Evolutionary conservation across 805 yeast genomes (phyloP), one percentile per base, ranked within the genome.

Genomic region (Clavispora phyllophila): DNA sequence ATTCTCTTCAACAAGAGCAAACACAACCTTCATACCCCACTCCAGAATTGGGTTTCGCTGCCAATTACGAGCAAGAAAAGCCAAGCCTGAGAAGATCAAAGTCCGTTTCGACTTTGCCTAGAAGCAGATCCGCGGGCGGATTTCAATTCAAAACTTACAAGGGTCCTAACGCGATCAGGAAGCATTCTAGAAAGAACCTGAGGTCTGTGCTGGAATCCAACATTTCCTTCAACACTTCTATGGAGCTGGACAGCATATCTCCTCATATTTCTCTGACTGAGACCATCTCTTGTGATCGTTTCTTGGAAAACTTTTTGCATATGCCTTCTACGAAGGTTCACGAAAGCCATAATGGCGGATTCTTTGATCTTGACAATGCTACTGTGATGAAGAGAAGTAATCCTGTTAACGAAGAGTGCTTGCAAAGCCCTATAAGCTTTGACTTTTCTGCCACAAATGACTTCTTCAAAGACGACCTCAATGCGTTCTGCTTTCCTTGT

Each of bases 91-190:
- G 15, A n/a, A 27, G 66, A 47, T 50, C 68, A 23, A 58, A 59
- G 43, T 58, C 66, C 4, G 50, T 56, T 2, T 48, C 61, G 26
- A 53, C 49, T 25, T 40, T 46, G 3, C 45, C 53, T 23, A 47
- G 44, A 31, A 37, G 51, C 37, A 54, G 53, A 35, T 49, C 56
- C 45, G 51, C 54, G 12, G 49, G 52, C 37, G 52, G 53, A 34
- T 50, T 59, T 37, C 65, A 59, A 40, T 60, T 61, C 55, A 62
- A 61, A 41, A 52, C 58, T 5, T 62, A 62, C 55, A 60, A 50
- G 20, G 65, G 63, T 8, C 66, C 66, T 20, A 50, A 46, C 40
- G 45, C 28, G 18, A 43, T 47, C 26, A 45, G 44, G 39, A 51
- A 53, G 55, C 42, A 55, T 43, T 39, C 48, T 37, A 42, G 48